These are phyloP conservation scores for Exophiala alcalophila DNA, from an alignment of 2,329 filamentous ascomycete species.

Conservation along the genomic window DNA sequence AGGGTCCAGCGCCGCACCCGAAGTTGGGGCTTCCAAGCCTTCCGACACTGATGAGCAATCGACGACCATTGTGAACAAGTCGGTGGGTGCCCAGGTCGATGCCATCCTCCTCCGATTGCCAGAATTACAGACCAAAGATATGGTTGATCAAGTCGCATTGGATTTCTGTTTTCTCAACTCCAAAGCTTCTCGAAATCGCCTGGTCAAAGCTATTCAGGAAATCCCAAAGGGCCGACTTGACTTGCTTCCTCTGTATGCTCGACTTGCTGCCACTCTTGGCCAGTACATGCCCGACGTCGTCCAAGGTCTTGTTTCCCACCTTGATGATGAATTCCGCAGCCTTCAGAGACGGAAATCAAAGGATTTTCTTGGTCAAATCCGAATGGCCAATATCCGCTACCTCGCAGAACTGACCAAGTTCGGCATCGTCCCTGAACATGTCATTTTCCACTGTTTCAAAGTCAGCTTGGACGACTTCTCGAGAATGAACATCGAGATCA, in stretches of 20 bases:
- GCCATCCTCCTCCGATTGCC: conserved; percentile 82
- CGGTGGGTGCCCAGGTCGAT: conserved; percentile 94
- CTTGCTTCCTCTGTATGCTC: conserved; percentile 84
- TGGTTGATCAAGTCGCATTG: conserved; percentile 85
- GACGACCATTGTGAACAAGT: conserved; percentile 94
- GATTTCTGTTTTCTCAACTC: conserved; percentile 99
- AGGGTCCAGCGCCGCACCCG: conserved; percentile 55
- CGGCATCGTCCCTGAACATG: conserved; percentile 94
- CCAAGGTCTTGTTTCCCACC: conserved; percentile 83
- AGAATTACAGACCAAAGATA: conserved; percentile 85
- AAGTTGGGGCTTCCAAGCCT: conserved; percentile 48
- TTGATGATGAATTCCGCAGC: conserved; percentile 95
- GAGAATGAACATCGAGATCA: conserved; percentile 98
- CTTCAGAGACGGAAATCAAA: conserved; percentile 96
- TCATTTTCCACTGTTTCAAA: conserved; percentile 97
- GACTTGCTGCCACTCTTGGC: conserved; percentile 86
- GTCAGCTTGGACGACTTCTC: conserved; percentile 97
- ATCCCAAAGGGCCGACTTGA: conserved; percentile 92
- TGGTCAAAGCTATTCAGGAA: conserved; percentile 90
- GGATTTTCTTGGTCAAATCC: conserved; percentile 91
- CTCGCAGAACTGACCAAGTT: conserved; percentile 97
- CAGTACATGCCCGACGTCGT: conserved; percentile 94
- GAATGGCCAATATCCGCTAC: conserved; percentile 94
- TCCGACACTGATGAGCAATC: conserved; percentile 74
- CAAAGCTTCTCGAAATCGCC: conserved; percentile 90